Conservation (phyloP, 805 yeast genomes). For the Wickerhamiella spandovensis region DNA sequence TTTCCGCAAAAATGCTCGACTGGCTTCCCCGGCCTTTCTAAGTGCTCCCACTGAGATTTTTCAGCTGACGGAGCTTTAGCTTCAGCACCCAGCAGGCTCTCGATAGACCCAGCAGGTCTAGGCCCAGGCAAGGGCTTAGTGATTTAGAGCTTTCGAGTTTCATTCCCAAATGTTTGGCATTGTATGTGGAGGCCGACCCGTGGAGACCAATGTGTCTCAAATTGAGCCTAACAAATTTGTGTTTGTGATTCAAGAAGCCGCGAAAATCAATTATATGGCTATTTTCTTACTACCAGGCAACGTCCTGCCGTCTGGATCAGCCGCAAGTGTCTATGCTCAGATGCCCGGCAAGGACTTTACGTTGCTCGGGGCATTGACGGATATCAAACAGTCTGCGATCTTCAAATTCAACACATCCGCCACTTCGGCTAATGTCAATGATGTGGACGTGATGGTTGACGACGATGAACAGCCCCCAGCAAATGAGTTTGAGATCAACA, state of each 20-base stretch:
- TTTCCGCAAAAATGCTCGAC: neutral
- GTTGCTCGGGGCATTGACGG: slow-evolving; percentile 27
- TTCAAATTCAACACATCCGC: slow-evolving; percentile 51
- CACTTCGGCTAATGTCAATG: slow-evolving; percentile 19
- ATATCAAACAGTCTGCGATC: slow-evolving; percentile 76
- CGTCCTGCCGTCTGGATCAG: slow-evolving; percentile 48
- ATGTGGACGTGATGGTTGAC: slow-evolving; percentile 45
- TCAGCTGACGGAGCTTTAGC: too few species aligned
- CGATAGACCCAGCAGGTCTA: too few species aligned
- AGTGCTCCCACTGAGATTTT: neutral
- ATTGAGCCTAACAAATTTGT: slow-evolving; percentile 58
- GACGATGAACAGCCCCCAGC: slow-evolving; percentile 32
- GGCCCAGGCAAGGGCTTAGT: too few species aligned
- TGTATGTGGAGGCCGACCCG: slow-evolving; percentile 61
- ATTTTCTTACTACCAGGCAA: slow-evolving; percentile 77
- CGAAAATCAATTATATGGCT: slow-evolving; percentile 63
- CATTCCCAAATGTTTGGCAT: slow-evolving; percentile 49
- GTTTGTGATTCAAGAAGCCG: slow-evolving; percentile 46
- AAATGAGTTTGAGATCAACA: slow-evolving; percentile 29
- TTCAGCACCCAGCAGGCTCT: too few species aligned
- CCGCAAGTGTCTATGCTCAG: slow-evolving; percentile 84
- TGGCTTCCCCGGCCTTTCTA: neutral
- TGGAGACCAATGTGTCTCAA: slow-evolving; percentile 34
- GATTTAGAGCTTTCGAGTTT: neutral
- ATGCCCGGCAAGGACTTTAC: slow-evolving; percentile 41